Evolutionary conservation across 495 filamentous ascomycete species (phyloP), one percentile per base, ranked within the genome.

Genomic region (Stereocaulon alpinum): DNA sequence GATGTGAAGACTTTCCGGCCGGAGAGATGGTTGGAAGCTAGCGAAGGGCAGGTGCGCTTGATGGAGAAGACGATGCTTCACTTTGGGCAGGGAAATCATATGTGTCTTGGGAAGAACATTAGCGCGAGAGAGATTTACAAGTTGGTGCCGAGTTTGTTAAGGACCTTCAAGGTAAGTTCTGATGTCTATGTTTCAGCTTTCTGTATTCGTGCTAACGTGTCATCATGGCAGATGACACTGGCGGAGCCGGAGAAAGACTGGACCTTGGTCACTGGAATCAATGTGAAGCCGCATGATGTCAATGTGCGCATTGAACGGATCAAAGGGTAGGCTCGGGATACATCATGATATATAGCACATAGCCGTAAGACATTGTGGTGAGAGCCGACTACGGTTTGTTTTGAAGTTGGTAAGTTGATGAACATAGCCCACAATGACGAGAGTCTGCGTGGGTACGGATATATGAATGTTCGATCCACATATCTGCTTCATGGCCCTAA

Each of bases 51-150:
- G 44, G 65, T 80, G 32, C 78, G 78, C 62, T 69, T 72, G 49
- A 85, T 83, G 77, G 78, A 80, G 60, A 77, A 77, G 11, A 72
- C 66, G 40, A 80, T 86, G 76, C 71, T 85, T 60, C 82, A 84
- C 56, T 84, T 84, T 65, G 77, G 81, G 15, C 77, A 77, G 70
- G 82, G 82, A 1, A 72, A 75, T 18, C 67, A 81, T 59, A 82
- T 77, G 27, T 85, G 82, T 59, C 82, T 85, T 66, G 82, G 82
- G 48, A 84, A 81, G 65, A 82, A 81, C 63, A 67, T 82, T 12
- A 76, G 74, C 15, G 67, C 77, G 24, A 64, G 80, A 27, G 79
- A 81, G 66, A 80, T 80, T 58, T 79, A 75, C 64, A 80, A 79
- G 68, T 69, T 80, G 18, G 63, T 79, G 10, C 75, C 76, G 6